A percentile compares a stretch with the other conserved stretches of the same genome.
Evolutionary conservation across 352 stramenopile species (phyloP).

Genomic region (Peronospora farinosa): DNA sequence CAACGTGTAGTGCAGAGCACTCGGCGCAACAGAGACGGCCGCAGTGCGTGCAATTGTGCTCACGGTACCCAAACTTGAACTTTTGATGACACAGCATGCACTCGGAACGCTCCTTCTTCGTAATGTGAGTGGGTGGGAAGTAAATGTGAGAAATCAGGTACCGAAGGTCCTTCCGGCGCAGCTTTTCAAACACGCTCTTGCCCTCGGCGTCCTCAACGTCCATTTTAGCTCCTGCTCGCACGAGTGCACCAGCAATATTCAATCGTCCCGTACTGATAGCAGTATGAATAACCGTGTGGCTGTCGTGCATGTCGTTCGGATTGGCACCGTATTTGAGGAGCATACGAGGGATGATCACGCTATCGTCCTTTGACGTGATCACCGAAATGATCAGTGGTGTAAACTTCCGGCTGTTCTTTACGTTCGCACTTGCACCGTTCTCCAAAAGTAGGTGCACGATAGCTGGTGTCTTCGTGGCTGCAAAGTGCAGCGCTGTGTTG

Average conservation of each 20-base stretch:
- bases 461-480: conserved; percentile 74
- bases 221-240: conserved; percentile 81
- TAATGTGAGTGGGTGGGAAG: conserved; percentile 84
- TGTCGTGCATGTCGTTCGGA: conserved; percentile 86
- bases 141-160: conserved; percentile 80
- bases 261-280: conserved; percentile 55
- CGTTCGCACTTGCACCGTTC: conserved; percentile 67
- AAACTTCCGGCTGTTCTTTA: conserved; percentile 83
- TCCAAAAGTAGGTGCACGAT: conserved; percentile 83
- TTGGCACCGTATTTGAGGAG: conserved; percentile 84
- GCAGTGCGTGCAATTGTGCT: conserved; percentile 85
- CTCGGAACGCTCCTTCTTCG: conserved; percentile 70
- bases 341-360: conserved; percentile 81
- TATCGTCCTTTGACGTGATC: conserved; percentile 80
- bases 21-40: conserved; percentile 70
- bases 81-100: conserved; percentile 87
- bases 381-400: conserved; percentile 84
- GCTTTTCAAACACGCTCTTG: conserved; percentile 82
- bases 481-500: conserved; percentile 84
- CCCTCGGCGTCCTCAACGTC: conserved; percentile 82
- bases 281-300: conserved; percentile 83
- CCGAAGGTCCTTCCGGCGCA: conserved; percentile 62
- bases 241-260: conserved; percentile 72
- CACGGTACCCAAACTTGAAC: conserved; percentile 79
- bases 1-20: conserved; percentile 52